Conservation (phyloP, 768 basidiomycete species). For the Suillus tomentosus region DNA sequence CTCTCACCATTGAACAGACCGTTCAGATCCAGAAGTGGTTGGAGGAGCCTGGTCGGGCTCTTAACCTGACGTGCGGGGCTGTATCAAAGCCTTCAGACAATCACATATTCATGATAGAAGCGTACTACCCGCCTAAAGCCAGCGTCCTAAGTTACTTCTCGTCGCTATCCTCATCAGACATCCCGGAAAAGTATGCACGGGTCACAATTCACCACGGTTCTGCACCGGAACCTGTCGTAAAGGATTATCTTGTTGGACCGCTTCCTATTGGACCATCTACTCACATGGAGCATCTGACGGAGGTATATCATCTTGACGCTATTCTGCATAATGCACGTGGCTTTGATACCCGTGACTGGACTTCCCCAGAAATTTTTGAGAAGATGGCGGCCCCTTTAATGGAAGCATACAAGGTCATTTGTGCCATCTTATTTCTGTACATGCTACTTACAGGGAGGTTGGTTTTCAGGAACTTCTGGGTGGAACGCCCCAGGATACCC, state of each 20-base stretch:
- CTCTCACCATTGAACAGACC: conserved; percentile 48
- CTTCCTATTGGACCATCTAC: conserved; percentile 48
- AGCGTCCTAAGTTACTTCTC: conserved; percentile 50
- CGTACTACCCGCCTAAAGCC: conserved; percentile 49
- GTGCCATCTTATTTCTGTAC: neutral
- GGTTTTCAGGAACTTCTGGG: conserved; percentile 49
- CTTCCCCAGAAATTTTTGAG: conserved; percentile 30
- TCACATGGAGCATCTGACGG: conserved; percentile 43
- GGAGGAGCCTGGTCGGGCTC: conserved; percentile 36
- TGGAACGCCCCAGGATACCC: conserved; percentile 49
- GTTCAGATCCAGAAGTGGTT: conserved; percentile 49
- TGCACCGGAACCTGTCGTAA: conserved; percentile 40
- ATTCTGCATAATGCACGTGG: conserved; percentile 59
- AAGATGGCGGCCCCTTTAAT: conserved; percentile 38
- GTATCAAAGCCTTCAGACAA: conserved; percentile 46
- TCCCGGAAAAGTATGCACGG: conserved; percentile 45
- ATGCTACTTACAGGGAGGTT: neutral
- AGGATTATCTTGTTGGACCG: conserved; percentile 61
- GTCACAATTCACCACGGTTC: conserved; percentile 56
- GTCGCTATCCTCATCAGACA: conserved; percentile 24
- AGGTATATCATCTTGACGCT: conserved; percentile 52
- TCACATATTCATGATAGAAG: conserved; percentile 51
- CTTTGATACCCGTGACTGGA: conserved; percentile 31
- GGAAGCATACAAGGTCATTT: conserved; percentile 43
- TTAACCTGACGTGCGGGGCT: conserved; percentile 49